Base-by-base conservation (phyloP, 768 basidiomycete species). In the Solioccasus polychromus region DNA sequence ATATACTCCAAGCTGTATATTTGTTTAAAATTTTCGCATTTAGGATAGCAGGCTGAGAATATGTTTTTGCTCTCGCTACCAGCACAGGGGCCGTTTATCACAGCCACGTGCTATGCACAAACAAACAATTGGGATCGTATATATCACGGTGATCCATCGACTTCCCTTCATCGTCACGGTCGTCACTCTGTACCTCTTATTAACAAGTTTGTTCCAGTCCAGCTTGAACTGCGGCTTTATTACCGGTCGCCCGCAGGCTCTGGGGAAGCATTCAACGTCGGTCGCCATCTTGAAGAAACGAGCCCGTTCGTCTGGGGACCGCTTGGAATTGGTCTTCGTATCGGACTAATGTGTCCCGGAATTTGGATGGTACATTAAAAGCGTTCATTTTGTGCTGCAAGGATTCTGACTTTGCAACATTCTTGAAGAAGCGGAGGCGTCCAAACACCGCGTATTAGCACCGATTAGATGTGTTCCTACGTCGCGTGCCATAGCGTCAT, bases 301-400 rank as follows among this genome's bases (percentile, higher is more conserved):
- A 92, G 84, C 62, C 95, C 95, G 0, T 97, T 90, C 68, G 82
- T 85, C 29, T 98, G 92, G 92, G 94, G 85, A 0, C 76, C 91
- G 36, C 80, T 84, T 3, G 96, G 96, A 9, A 86, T 97, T 29
- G 93, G 90, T 15, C 73, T 97, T 32, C 95, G 92, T 58, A 91
- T 95, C 42, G 96, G 96, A 4, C 64, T 98, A 42, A 93, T n/a
- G 91, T 59, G 93, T 96, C 3, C 70, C 92, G 3, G 96, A 95
- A 48, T 96, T 95, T 38, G 95, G 88, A 69, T 98, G 96, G 96
- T 95, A 36, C 50, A 88, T 68, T 10, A 11, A 7, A 32, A 32
- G 11, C 14, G 11, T 32, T 15, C 14, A 8, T 15, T 15, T 32
- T 15, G 8, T 15, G 14, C 31, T 15, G 14, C 8, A 5, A 5